Evolutionary conservation across 1,284 basidiomycete genomes (phyloP).

Genomic region (Tylopilus sp.): DNA sequence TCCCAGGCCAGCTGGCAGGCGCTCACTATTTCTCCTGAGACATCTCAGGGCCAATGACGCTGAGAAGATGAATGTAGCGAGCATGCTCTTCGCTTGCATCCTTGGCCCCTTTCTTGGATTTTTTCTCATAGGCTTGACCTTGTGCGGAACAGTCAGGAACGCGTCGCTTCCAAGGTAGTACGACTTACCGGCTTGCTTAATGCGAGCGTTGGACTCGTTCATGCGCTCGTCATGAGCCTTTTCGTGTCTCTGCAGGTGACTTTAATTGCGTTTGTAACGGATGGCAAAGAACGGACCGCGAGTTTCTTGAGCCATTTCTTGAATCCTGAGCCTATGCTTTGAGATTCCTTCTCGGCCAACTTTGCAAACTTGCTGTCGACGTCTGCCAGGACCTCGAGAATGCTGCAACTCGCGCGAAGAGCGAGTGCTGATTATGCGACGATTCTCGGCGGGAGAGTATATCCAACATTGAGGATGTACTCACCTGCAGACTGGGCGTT

Average conservation of each 20-base stretch:
- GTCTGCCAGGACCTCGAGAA: constrained; percentile 67
- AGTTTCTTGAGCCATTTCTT: constrained; percentile 84
- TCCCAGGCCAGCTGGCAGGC: neutral
- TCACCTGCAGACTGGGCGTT: constrained; percentile 61
- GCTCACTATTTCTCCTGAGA: constrained; percentile 74
- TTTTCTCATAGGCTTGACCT: constrained; percentile 74
- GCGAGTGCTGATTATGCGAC: constrained; percentile 52
- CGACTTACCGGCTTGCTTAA: constrained; percentile 67
- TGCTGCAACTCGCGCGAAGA: constrained; percentile 54
- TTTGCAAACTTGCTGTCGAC: constrained; percentile 71
- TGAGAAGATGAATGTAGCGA: constrained; percentile 70
- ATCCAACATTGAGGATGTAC: constrained; percentile 17
- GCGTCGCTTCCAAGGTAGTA: neutral
- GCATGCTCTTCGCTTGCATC: constrained; percentile 71
- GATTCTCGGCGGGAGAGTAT: neutral
- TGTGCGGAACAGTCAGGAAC: constrained; percentile 3
- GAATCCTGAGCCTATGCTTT: constrained; percentile 58
- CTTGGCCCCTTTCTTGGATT: constrained; percentile 65
- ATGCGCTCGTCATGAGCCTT: constrained; percentile 70
- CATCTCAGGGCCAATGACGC: constrained; percentile 69
- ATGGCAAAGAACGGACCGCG: constrained; percentile 43
- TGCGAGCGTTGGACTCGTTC: constrained; percentile 61
- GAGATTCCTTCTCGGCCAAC: constrained; percentile 70
- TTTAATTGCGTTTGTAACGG: constrained; percentile 2
- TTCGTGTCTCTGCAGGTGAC: constrained; percentile 63